A percentile compares a stretch with the other conserved stretches of the same genome.
Evolutionary conservation across 2,329 filamentous ascomycete genomes (phyloP).

Genomic region (Nakataea oryzae): DNA sequence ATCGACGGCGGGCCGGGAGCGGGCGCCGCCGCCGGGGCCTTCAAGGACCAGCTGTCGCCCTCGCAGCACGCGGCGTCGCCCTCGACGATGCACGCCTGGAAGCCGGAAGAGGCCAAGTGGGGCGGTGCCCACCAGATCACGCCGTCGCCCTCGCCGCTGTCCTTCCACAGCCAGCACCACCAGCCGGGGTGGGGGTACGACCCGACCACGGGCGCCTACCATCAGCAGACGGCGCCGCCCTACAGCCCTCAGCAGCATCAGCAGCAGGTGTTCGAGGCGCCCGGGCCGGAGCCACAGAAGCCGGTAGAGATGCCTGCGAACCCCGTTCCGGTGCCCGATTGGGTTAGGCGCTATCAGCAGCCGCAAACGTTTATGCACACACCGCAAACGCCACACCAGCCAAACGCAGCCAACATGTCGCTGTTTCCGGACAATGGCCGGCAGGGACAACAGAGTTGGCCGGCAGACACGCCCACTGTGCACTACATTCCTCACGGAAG

Average conservation of each 20-base stretch:
- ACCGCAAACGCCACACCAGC: background rate
- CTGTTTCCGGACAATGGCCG: background rate
- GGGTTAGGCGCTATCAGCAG: background rate
- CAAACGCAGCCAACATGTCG: background rate
- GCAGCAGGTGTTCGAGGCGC: constrained; percentile 47
- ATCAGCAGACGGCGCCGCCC: background rate
- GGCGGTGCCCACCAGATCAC: background rate
- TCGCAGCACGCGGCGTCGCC: background rate
- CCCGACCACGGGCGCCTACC: constrained; percentile 2
- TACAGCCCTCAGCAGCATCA: constrained; percentile 7
- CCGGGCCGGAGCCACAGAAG: constrained; percentile 23
- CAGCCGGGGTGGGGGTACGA: background rate
- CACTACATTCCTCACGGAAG: background rate
- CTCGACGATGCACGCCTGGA: background rate
- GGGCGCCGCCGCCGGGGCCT: background rate
- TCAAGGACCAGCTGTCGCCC: background rate
- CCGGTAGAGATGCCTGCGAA: constrained; percentile 17
- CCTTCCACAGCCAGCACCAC: background rate
- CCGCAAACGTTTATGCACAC: background rate
- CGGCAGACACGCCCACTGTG: background rate
- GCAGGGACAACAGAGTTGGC: background rate
- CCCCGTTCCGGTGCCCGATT: constrained; percentile 3
- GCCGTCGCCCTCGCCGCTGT: background rate
- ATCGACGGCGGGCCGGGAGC: background rate
- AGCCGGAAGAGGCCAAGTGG: background rate